A percentile compares a stretch with the other conserved stretches of the same genome.
These are phyloP conservation scores for Ceriops decandra DNA, from an alignment of 345 rosid genomes.

Conservation along the genomic window DNA sequence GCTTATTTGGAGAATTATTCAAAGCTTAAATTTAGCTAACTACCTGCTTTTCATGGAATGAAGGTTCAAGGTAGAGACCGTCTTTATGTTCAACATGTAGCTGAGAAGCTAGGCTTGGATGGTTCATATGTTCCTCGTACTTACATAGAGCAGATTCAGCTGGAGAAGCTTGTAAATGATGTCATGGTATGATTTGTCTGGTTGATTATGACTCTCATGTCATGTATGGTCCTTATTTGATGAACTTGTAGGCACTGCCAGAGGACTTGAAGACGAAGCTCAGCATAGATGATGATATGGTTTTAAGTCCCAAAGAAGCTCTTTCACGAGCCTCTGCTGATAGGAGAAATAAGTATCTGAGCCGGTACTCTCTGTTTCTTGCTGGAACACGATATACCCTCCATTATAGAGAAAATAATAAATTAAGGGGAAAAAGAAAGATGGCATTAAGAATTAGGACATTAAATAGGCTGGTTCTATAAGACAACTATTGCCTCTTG, in stretches of 20 bases:
- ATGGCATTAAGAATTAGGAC: not conserved
- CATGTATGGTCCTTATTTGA: slow-evolving; percentile 20
- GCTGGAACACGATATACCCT: slow-evolving; percentile 4
- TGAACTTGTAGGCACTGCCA: slow-evolving; percentile 75
- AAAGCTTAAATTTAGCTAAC: slow-evolving; percentile 13
- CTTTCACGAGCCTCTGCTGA: slow-evolving; percentile 97
- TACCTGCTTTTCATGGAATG: slow-evolving; percentile 16
- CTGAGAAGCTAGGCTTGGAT: slow-evolving; percentile 80
- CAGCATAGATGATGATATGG: slow-evolving; percentile 84
- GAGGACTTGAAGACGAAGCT: slow-evolving; percentile 92
- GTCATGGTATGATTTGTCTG: slow-evolving; percentile 66
- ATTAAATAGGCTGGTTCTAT: not conserved
- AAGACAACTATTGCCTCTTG: not conserved
- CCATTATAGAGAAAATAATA: not conserved
- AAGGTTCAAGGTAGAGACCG: slow-evolving; percentile 99
- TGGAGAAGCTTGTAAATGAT: slow-evolving; percentile 95
- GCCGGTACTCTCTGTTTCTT: slow-evolving; percentile 54
- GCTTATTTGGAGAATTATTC: not conserved
- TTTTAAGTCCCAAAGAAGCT: slow-evolving; percentile 93
- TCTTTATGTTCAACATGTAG: slow-evolving; percentile 54
- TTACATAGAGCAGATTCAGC: slow-evolving; percentile 94
- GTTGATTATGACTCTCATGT: slow-evolving; percentile 9
- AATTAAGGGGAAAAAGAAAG: not conserved
- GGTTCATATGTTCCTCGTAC: slow-evolving; percentile 89
- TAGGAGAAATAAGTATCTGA: slow-evolving; percentile 81